A percentile compares a stretch with the other conserved stretches of the same genome.
phyloP scores from a whole-genome alignment of 345 rosid genomes.

The Rhodamnia argentea region DNA sequence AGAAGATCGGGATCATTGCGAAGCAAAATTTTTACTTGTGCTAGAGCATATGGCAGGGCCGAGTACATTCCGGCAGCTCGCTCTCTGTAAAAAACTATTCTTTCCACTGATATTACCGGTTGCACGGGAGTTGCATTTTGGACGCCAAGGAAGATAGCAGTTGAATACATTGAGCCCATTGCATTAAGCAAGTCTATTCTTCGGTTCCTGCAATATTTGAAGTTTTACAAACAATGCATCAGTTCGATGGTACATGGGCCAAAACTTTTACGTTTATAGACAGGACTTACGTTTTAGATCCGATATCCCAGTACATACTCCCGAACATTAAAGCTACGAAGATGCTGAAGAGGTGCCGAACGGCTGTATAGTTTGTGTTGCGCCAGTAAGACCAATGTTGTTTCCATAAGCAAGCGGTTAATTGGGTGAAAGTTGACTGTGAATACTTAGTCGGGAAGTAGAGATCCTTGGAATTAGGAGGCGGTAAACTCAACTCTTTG shows the following conservation, averaged over 20 bases:
- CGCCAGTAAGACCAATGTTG: conserved; percentile 38
- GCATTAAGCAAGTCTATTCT: conserved; percentile 21
- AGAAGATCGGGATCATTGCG: neutral
- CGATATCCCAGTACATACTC: conserved; percentile 27
- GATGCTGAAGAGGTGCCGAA: conserved; percentile 23
- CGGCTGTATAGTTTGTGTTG: conserved; percentile 26
- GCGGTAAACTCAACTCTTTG: conserved; percentile 15
- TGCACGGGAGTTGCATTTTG: conserved; percentile 21
- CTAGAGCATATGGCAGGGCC: conserved; percentile 34
- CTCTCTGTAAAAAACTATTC: conserved; percentile 35
- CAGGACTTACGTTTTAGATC: conserved; percentile 13
- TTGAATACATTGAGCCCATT: conserved; percentile 34
- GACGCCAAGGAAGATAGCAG: conserved; percentile 26
- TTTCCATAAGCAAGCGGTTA: conserved; percentile 34
- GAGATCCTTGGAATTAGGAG: conserved; percentile 21
- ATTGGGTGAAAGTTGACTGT: conserved; percentile 12
- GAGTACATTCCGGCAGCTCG: conserved; percentile 43
- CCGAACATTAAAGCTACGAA: conserved; percentile 22
- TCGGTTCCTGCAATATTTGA: neutral
- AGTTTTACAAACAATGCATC: neutral
- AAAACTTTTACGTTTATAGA: neutral
- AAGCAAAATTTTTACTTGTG: conserved; percentile 16
- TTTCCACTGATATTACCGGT: conserved; percentile 27
- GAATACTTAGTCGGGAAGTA: conserved; percentile 16
- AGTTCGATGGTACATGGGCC: neutral